Percentiles rank a stretch among this genome's conserved stretches.
These are phyloP conservation scores for Dentiscutata heterogama DNA, from an alignment of 371 early-diverging fungal genomes.

Conservation along the genomic window DNA sequence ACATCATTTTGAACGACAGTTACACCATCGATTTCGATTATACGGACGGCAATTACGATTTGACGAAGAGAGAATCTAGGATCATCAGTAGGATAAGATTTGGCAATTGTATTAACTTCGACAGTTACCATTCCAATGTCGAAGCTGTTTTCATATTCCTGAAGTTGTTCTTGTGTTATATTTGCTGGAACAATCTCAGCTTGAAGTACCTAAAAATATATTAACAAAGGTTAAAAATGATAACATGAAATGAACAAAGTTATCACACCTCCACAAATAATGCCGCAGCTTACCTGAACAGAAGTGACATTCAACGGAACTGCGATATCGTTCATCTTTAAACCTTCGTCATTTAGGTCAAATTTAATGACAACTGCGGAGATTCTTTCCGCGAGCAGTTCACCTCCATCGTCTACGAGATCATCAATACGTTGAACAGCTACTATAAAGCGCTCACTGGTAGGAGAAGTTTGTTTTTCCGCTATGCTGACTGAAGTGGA, in stretches of 20 bases:
- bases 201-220: conserved; percentile 16
- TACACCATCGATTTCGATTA: conserved; percentile 76
- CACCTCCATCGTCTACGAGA: conserved; percentile 72
- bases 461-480: conserved; percentile 9
- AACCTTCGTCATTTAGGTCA: conserved; percentile 69
- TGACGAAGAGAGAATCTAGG: conserved; percentile 61
- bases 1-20: conserved; percentile 72
- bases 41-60: conserved; percentile 67
- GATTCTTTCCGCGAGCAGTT: conserved; percentile 71
- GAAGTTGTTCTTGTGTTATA: neutral
- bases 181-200: conserved; percentile 22
- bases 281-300: neutral
- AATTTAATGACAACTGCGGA: conserved; percentile 75
- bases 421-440: conserved; percentile 79
- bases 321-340: conserved; percentile 24
- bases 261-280: neutral
- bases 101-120: conserved; percentile 69
- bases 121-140: conserved; percentile 78
- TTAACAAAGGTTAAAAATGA: neutral
- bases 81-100: conserved; percentile 65
- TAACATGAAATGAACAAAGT: neutral
- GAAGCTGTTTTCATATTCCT: conserved; percentile 51
- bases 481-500: conserved; percentile 7
- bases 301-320: neutral
- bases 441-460: conserved; percentile 53